Evolutionary conservation across 2,329 filamentous ascomycete genomes (phyloP), one percentile per base, ranked within the genome.

Genomic region (Esteya vermicola): DNA sequence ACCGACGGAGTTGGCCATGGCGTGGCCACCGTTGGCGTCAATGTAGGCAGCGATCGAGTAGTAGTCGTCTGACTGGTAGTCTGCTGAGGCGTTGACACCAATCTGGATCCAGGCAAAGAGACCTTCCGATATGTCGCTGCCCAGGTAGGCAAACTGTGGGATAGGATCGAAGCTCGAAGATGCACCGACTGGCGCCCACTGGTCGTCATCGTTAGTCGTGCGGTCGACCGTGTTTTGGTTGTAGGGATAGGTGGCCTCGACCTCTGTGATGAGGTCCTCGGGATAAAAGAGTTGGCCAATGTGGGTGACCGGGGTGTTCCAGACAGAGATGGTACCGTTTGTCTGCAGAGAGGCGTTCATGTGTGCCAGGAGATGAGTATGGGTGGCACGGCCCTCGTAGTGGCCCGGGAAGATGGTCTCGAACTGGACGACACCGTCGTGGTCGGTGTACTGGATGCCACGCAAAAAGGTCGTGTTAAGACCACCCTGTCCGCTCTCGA

Each of bases 211-310:
- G 51, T 77, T 77, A 41, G 53, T 54, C 4, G 62, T 72, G 20
- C 63, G 25, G 0, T 45, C 42, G 47, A 62, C 57, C 25, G 31
- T 56, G 51, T 69, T 69, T 38, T 48, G 51, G 13, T 39, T 51
- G 53, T 70, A 69, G 0, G 72, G 71, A 1, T 50, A 45, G 2
- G 58, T 59, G 14, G 51, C 52, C 44, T 72, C 65, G 42, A 76
- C 64, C n/a, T 57, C 47, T 13, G 53, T 46, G 43, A 70, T 62
- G 21, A 78, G 63, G 45, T 63, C 58, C 50, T 75, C 65, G 51
- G 76, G 69, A 49, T 72, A 72, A 60, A 72, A 78, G 33, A 77
- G 55, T 53, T 79, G 72, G 13, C 73, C 72, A 34, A 76, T 64
- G 54, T 78, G 71, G 3, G 69, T 64, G 38, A 40, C 38, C 12